phyloP scores from a whole-genome alignment of 441 rosid species.

The Breynia disticha region DNA sequence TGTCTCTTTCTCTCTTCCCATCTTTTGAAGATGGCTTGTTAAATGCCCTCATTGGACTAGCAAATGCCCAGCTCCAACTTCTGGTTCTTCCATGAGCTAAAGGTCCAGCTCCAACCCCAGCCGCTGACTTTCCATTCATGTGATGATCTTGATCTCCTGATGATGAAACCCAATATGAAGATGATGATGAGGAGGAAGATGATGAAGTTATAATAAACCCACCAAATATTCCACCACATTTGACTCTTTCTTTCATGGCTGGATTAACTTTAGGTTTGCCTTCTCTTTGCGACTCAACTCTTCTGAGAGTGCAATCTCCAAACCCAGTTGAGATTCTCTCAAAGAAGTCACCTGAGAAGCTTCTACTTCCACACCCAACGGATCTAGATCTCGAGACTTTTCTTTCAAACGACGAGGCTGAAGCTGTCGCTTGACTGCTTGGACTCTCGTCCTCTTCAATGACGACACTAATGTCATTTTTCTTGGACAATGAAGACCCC shows the following conservation, averaged over 20 bases:
- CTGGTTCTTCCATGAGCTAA: conserved; percentile 36
- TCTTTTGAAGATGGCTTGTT: conserved; percentile 32
- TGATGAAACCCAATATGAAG: conserved; percentile 68
- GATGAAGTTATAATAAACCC: conserved; percentile 80
- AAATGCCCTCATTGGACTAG: conserved; percentile 91
- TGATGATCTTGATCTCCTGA: conserved; percentile 27
- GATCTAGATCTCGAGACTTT: conserved; percentile 96
- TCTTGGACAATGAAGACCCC: conserved; percentile 37
- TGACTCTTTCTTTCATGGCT: conserved; percentile 56
- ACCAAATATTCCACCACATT: conserved; percentile 85
- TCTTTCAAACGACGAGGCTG: conserved; percentile 47
- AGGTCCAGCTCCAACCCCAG: conserved; percentile 62
- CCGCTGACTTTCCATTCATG: conserved; percentile 31
- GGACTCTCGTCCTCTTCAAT: conserved; percentile 48
- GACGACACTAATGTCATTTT: conserved; percentile 16
- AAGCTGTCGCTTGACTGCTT: conserved; percentile 24
- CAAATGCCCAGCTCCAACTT: conserved; percentile 84
- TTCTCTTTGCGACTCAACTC: conserved; percentile 94
- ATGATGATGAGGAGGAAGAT: conserved; percentile 62
- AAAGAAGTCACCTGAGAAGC: conserved; percentile 93
- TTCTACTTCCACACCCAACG: conserved; percentile 92
- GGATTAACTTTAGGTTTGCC: conserved; percentile 42
- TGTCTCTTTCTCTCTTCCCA: conserved; percentile 38
- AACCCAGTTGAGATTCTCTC: conserved; percentile 92
- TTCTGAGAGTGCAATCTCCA: conserved; percentile 83